A percentile compares a stretch with the other conserved stretches of the same genome.
Conservation (phyloP, 176 grass and related monocot genomes). For the Olyra latifolia region DNA sequence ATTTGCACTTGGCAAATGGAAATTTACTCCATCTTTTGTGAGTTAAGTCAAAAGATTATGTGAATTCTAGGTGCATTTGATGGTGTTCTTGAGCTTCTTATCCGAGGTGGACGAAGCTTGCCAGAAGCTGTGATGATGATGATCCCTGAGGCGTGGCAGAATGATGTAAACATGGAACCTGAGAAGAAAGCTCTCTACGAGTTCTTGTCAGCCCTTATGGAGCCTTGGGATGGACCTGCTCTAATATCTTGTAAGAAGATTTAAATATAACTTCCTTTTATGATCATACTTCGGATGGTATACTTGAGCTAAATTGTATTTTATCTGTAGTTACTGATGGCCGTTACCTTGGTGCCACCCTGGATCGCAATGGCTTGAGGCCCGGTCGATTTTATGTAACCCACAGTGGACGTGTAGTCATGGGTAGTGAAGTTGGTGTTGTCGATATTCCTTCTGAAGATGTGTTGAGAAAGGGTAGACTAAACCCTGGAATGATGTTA, state of each 20-base stretch:
- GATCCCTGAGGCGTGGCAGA: conserved; percentile 99
- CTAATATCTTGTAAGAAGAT: conserved; percentile 83
- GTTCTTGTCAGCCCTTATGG: conserved; percentile 92
- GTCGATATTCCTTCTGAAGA: conserved; percentile 87
- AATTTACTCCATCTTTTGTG: background rate
- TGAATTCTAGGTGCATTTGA: conserved; percentile 85
- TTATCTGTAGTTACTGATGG: conserved; percentile 83
- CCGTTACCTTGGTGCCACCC: conserved; percentile 92
- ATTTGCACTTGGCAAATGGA: conserved; percentile 1
- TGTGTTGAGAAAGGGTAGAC: conserved; percentile 83
- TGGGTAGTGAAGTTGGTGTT: conserved; percentile 98
- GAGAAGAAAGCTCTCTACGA: conserved; percentile 88
- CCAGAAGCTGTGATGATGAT: conserved; percentile 99
- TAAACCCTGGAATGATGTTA: conserved; percentile 99
- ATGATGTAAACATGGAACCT: conserved; percentile 88
- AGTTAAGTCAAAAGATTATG: conserved; percentile 16
- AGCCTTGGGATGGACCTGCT: conserved; percentile 99
- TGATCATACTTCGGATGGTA: conserved; percentile 8
- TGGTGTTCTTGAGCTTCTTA: conserved; percentile 88
- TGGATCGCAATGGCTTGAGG: conserved; percentile 91
- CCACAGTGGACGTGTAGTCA: conserved; percentile 85
- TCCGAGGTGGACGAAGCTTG: conserved; percentile 85
- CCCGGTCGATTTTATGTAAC: conserved; percentile 96
- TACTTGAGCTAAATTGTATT: conserved; percentile 31
- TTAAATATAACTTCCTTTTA: conserved; percentile 2